These are phyloP conservation scores for Edaphochlamys debaryana DNA, from an alignment of 139 green algal species.

Conservation along the genomic window DNA sequence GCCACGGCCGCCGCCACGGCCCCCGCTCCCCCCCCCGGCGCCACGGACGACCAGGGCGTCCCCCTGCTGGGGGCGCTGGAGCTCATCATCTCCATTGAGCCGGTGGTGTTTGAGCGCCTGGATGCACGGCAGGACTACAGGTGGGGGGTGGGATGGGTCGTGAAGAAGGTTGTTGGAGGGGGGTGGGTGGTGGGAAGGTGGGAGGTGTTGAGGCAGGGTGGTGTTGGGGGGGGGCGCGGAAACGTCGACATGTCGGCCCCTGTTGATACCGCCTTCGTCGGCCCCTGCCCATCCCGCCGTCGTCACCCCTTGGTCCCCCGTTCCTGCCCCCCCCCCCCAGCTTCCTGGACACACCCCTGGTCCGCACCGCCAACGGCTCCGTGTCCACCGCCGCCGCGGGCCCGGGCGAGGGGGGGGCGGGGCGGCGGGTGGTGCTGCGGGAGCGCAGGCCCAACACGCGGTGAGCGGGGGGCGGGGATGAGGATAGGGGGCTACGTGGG, in stretches of 20 bases:
- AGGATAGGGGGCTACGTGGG: too few species aligned
- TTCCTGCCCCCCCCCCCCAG: neutral
- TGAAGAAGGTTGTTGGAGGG: too few species aligned
- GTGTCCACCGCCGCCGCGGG: slow-evolving; percentile 6
- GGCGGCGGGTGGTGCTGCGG: slow-evolving; percentile 53
- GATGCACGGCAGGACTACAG: slow-evolving; percentile 34
- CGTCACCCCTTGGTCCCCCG: neutral
- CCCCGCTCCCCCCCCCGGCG: neutral
- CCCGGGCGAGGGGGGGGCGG: neutral
- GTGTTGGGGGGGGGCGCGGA: too few species aligned
- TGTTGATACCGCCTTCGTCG: too few species aligned
- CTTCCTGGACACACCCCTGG: slow-evolving; percentile 27
- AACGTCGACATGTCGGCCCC: too few species aligned
- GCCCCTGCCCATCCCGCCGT: neutral
- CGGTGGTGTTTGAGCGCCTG: neutral
- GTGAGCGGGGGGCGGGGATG: neutral
- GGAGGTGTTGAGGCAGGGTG: too few species aligned
- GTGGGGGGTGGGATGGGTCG: neutral
- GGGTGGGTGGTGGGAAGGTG: too few species aligned
- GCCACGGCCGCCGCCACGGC: neutral
- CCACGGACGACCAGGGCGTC: slow-evolving; percentile 17
- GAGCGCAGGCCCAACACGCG: slow-evolving; percentile 54
- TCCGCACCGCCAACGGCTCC: too few species aligned
- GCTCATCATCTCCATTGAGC: slow-evolving; percentile 51
- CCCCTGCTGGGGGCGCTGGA: slow-evolving; percentile 49